These are phyloP conservation scores for Neonectria neomacrospora DNA, from an alignment of 2,329 filamentous ascomycete genomes.

Conservation along the genomic window DNA sequence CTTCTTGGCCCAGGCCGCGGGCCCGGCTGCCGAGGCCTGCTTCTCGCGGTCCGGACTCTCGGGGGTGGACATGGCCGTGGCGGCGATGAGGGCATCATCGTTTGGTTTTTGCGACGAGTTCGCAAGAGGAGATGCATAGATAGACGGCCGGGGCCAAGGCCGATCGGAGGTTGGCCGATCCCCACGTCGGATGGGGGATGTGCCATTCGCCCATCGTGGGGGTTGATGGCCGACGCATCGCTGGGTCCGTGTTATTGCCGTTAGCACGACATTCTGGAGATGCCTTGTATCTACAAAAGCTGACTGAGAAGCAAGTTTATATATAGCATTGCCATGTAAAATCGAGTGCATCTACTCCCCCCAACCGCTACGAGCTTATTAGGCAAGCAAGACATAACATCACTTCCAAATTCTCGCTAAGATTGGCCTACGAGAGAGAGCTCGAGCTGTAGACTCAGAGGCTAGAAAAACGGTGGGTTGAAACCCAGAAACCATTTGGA, in stretches of 20 bases:
- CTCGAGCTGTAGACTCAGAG: background rate
- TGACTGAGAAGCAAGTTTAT: background rate
- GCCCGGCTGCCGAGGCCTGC: slow-evolving; percentile 8
- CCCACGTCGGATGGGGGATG: background rate
- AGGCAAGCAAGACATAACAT: too few relatives aligned
- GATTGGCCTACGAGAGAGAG: too few relatives aligned
- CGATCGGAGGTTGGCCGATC: slow-evolving; percentile 11
- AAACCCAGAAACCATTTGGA: slow-evolving; percentile 1
- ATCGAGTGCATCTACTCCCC: too few relatives aligned
- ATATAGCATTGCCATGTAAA: background rate
- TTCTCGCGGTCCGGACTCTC: slow-evolving; percentile 24
- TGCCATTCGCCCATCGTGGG: slow-evolving; percentile 18
- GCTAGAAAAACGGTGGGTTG: background rate
- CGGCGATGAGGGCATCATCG: background rate
- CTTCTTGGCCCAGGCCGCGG: slow-evolving; percentile 32
- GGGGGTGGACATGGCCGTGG: slow-evolving; percentile 31
- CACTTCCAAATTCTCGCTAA: too few relatives aligned
- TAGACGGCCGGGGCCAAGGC: slow-evolving; percentile 8
- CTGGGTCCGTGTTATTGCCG: slow-evolving; percentile 40
- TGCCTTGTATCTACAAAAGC: background rate
- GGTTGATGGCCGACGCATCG: slow-evolving; percentile 22
- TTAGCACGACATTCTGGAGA: slow-evolving; percentile 17
- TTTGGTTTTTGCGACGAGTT: background rate
- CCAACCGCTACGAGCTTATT: too few relatives aligned
- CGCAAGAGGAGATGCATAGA: too few relatives aligned